These are phyloP conservation scores for Venturia aucupariae DNA, from an alignment of 2,329 filamentous ascomycete genomes.

Conservation along the genomic window DNA sequence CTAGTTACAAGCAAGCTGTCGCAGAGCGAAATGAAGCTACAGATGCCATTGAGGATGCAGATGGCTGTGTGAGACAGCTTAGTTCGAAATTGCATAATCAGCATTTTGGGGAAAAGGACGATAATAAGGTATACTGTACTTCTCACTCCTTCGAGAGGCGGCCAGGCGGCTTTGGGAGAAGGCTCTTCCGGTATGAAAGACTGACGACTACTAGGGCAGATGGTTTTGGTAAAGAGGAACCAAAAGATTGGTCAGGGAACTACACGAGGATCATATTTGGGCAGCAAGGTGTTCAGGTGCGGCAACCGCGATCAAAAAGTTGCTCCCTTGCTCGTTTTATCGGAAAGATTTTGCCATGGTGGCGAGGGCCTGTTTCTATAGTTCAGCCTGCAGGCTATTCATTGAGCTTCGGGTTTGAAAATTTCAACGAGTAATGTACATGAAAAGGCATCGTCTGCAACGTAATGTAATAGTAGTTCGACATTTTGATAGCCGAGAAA, in stretches of 20 bases:
- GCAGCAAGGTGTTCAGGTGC: not conserved
- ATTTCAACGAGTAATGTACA: not conserved
- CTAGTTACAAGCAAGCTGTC: slow-evolving; percentile 27
- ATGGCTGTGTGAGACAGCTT: slow-evolving; percentile 1
- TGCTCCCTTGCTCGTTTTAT: not conserved
- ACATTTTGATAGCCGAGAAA: not conserved
- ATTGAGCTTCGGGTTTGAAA: not conserved
- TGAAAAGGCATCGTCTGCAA: not conserved
- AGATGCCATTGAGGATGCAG: slow-evolving; percentile 16
- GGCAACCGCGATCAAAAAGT: not conserved
- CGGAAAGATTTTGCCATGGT: not conserved
- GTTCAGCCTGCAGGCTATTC: not conserved
- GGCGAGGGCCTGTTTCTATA: not conserved
- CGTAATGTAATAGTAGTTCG: not conserved
- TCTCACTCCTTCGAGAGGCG: not conserved
- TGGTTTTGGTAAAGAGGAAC: not conserved
- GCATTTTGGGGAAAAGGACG: not conserved
- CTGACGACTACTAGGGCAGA: not conserved
- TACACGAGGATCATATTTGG: not conserved
- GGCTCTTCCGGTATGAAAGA: not conserved
- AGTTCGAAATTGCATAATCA: not conserved
- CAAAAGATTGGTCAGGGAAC: not conserved
- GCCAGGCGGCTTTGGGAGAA: not conserved
- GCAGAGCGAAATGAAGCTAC: slow-evolving; percentile 22
- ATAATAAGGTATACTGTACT: too few relatives aligned